Base-by-base conservation (phyloP, 805 yeast genomes). In the Wickerhamiella lipophila region DNA sequence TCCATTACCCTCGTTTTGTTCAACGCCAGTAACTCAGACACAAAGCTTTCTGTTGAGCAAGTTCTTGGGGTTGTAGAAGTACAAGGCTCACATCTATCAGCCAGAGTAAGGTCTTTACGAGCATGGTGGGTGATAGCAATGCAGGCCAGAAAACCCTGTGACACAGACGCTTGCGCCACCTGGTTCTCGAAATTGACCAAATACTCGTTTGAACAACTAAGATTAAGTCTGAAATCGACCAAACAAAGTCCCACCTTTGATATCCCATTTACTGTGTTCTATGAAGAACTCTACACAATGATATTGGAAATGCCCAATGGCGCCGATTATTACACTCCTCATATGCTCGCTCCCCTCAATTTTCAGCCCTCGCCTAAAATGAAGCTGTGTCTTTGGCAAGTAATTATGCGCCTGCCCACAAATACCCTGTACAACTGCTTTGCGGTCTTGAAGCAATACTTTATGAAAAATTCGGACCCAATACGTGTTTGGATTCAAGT, bases 111-210 rank as follows among this genome's bases (percentile, higher is more conserved):
- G 43, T 56, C 57, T 1, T 46, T 55, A 15, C 56, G 58, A 35
- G 59, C 59, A 1, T 58, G 61, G 60, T 21, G 46, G 18, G 49
- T 53, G 2, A 44, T 56, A 13, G 50, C 32, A 15, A 35, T 42
- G 23, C 18, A 34, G 11, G 13, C 46, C 4, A 12, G 8, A 12
- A 18, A 7, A 11, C n/a, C n/a, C n/a, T 3, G 12, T 18, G 47
- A 44, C 2, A 9, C 23, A 2, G 23, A 12, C 1, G 58, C 54
- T 9, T 55, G 56, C 35, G 35, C 18, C 1, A 8, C 11, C 5
- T 58, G 61, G 61, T 45, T 57, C 40, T 6, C 18, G 7, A 35
- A 35, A 9, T n/a, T 52, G 27, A 30, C 36, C 6, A 5, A 5
- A 15, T 25, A 40, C 22, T 25, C 52, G 23, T 19, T 22, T 36